Evolutionary conservation across 2,329 filamentous ascomycete genomes (phyloP), one percentile per base, ranked within the genome.

Genomic region (Fusarium euwallaceae): DNA sequence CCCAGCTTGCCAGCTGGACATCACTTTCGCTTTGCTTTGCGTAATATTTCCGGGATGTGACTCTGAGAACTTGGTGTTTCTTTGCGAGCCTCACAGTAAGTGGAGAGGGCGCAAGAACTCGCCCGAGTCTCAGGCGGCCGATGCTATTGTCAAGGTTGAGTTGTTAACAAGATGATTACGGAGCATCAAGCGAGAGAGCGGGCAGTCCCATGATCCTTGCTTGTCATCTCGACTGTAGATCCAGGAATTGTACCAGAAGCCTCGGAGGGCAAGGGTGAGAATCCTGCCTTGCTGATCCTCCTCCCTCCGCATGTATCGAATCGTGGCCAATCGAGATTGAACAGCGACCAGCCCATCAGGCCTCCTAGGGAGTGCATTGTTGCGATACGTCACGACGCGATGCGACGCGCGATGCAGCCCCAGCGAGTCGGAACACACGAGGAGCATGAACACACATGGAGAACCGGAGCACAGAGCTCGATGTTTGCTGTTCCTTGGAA

Each of bases 201-300:
- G 72, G 53, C 61, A 69, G 68, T 75, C 66, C 72, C 72, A 75
- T 55, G 61, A 74, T 70, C 72, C 72, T 59, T 75, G 72, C 60
- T 27, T 61, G 61, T 75, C 72, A 74, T 74, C 72, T 74, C 72
- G 69, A 75, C 74, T 74, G 68, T 66, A 69, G 69, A 74, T 75
- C 72, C 65, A 66, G 45, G 53, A 73, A 67, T 69, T 70, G 29
- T 67, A 66, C 69, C 66, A 74, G 72, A 74, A 74, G 69, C 72
- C 61, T 70, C 65, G 55, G 69, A 61, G 56, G 48, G 43, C 72
- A 74, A 73, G 72, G 72, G 34, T 73, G n/a, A 27, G 22, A 48
- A 64, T 70, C 65, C 69, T 64, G 55, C 58, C 39, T 55, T 64
- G 71, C 22, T 64, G 72, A 74, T 74, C 72, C 14, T 61, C 39